phyloP scores from a whole-genome alignment of 1,284 basidiomycete genomes.

The Cutaneotrichosporon sp. region DNA sequence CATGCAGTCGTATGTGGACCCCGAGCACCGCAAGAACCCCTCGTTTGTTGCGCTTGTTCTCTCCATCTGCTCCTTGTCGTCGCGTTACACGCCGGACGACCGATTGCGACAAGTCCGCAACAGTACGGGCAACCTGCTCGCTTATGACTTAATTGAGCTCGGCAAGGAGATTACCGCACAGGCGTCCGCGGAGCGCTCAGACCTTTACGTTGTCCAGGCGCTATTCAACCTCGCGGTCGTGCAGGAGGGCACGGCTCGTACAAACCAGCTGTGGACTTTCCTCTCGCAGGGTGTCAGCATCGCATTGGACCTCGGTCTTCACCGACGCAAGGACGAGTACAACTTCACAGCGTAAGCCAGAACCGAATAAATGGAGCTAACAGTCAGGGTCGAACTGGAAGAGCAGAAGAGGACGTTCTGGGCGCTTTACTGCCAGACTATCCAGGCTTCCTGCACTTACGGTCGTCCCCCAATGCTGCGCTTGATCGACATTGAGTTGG shows the following conservation, averaged over 20 bases:
- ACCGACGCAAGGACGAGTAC: constrained; percentile 29
- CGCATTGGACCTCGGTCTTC: constrained; percentile 32
- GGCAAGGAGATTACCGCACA: constrained; percentile 18
- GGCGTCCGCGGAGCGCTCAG: constrained; percentile 24
- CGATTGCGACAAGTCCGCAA: constrained; percentile 12
- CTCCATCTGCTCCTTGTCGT: constrained; percentile 32
- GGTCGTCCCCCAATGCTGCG: constrained; percentile 32
- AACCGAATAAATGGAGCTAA: not conserved
- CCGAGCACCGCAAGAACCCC: constrained; percentile 23
- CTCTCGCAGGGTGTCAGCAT: constrained; percentile 30
- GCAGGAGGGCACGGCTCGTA: constrained; percentile 29
- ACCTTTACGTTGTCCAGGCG: constrained; percentile 32
- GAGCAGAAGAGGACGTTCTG: constrained; percentile 34
- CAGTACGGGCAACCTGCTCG: constrained; percentile 15
- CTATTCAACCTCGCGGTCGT: constrained; percentile 33
- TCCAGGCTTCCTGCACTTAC: constrained; percentile 32
- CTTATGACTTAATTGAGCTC: constrained; percentile 19
- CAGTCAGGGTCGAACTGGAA: constrained; percentile 25
- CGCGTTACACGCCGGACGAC: constrained; percentile 28
- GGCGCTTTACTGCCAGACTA: constrained; percentile 34
- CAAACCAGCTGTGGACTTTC: constrained; percentile 27
- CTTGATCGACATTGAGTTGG: constrained; percentile 26
- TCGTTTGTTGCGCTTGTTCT: constrained; percentile 33
- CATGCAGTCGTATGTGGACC: constrained; percentile 24
- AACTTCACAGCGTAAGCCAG: constrained; percentile 23